phyloP scores from a whole-genome alignment of 345 rosid genomes.

The Eucalyptus tenuipes region DNA sequence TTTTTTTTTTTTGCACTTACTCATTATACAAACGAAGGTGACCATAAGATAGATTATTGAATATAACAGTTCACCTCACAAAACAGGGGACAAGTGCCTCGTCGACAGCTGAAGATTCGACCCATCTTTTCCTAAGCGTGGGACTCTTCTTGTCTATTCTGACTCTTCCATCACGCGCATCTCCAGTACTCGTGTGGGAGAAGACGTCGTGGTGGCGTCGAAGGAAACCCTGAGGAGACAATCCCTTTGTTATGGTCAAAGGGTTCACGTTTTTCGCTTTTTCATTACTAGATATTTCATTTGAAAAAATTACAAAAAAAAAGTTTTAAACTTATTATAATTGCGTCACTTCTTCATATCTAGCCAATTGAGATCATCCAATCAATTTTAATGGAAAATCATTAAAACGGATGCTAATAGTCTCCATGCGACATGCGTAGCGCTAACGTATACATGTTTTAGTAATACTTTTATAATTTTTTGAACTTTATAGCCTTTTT shows the following conservation, averaged over 20 bases:
- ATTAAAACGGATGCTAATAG: no score
- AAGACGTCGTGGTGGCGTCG: neutral
- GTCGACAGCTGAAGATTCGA: neutral
- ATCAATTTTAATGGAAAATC: no score
- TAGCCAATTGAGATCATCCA: no score
- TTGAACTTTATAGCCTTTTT: no score
- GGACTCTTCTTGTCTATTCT: neutral
- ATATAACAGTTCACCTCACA: neutral
- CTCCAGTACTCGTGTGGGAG: neutral
- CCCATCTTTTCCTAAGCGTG: neutral
- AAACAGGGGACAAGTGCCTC: neutral
- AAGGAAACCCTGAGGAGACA: neutral
- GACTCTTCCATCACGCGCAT: neutral
- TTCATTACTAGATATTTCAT: no score
- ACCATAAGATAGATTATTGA: neutral
- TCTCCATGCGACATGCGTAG: accelerated
- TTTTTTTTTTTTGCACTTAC: neutral
- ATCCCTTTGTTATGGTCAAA: neutral
- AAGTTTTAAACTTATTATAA: no score
- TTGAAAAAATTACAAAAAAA: no score
- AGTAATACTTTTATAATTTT: no score
- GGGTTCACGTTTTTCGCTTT: no score
- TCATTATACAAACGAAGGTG: neutral
- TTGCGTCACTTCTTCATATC: neutral
- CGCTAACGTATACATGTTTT: no score